These are phyloP conservation scores for Suillus occidentalis DNA, from an alignment of 768 basidiomycete species.

Conservation along the genomic window DNA sequence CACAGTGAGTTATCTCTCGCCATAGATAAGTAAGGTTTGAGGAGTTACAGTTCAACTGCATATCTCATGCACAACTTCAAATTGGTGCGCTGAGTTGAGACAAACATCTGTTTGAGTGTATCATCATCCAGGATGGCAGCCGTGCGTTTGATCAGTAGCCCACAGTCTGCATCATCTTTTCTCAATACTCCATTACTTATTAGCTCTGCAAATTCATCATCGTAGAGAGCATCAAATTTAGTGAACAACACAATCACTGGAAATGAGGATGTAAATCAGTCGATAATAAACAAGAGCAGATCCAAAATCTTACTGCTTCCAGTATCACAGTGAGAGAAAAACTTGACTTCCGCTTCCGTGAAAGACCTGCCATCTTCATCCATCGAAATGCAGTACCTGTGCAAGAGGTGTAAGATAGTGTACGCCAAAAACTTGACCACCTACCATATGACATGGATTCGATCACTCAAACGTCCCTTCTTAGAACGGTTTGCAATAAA, in stretches of 20 bases:
- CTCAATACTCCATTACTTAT: neutral
- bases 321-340: neutral
- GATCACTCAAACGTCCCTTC: neutral
- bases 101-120: too few species aligned
- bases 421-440: neutral
- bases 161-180: neutral
- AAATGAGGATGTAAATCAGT: neutral
- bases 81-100: too few species aligned
- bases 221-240: neutral
- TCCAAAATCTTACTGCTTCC: neutral
- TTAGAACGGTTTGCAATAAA: neutral
- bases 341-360: neutral
- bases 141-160: too few species aligned
- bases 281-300: neutral
- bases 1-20: too few species aligned
- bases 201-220: neutral
- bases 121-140: too few species aligned
- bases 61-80: too few species aligned
- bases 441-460: neutral
- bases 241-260: neutral
- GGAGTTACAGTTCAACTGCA: too few species aligned
- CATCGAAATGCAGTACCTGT: neutral
- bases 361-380: neutral
- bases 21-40: too few species aligned
- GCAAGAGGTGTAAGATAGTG: neutral